Evolutionary conservation across 75 land plant genomes (phyloP).

Genomic region (Gnetum montanum): DNA sequence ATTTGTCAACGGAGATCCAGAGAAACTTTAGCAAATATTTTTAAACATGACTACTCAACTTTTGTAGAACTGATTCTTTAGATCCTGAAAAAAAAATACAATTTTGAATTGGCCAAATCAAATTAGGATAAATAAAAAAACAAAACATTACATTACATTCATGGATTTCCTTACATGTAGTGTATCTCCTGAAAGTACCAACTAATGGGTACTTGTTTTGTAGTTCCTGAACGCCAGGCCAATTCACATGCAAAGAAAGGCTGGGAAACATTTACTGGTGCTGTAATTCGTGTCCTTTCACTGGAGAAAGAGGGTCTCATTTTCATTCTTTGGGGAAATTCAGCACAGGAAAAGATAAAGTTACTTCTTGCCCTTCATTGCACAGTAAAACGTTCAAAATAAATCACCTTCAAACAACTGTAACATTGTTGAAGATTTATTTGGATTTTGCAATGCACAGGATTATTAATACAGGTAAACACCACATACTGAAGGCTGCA

Average conservation of each 20-base stretch:
- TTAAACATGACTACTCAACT: no score
- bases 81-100: no score
- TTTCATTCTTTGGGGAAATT: conserved; percentile 96
- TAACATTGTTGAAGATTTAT: not conserved
- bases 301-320: conserved; percentile 68
- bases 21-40: no score
- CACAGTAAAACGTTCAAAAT: not conserved
- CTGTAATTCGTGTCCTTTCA: conserved; percentile 74
- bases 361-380: not conserved
- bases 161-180: no score
- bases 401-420: not conserved
- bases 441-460: conserved; percentile 12
- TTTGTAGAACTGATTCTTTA: no score
- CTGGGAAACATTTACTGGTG: conserved; percentile 96
- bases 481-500: conserved; percentile 82
- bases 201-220: not conserved
- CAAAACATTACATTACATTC: no score
- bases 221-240: conserved; percentile 82
- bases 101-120: no score
- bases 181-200: no score
- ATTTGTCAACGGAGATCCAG: no score
- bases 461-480: conserved; percentile 62
- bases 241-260: conserved; percentile 98
- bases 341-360: conserved; percentile 87
- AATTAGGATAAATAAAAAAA: no score